These are phyloP conservation scores for Acacia acuminata DNA, from an alignment of 306 rosid genomes.

Conservation along the genomic window DNA sequence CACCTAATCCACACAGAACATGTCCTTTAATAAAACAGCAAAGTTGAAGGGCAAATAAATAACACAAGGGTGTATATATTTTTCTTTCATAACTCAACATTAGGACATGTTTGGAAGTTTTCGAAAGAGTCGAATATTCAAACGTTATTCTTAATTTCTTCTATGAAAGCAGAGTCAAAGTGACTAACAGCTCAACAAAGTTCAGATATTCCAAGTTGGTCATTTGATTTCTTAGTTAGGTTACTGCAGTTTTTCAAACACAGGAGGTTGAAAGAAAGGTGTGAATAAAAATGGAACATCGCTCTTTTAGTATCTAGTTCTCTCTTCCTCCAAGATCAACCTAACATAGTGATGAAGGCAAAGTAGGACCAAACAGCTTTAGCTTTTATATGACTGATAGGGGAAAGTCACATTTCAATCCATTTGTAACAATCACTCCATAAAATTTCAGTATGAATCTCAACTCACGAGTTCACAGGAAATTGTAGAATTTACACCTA, in stretches of 20 bases:
- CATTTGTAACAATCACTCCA: background rate
- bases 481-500: background rate
- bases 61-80: background rate
- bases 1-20: conserved; percentile 57
- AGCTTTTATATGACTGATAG: background rate
- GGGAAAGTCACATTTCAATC: background rate
- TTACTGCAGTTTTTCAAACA: background rate
- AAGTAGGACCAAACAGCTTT: background rate
- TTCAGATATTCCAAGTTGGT: background rate
- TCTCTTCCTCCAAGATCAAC: background rate
- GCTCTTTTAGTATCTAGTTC: background rate
- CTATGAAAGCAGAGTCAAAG: background rate
- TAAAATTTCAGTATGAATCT: background rate
- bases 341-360: background rate
- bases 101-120: background rate
- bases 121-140: background rate
- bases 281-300: background rate
- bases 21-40: conserved; percentile 19
- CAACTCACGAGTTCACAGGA: background rate
- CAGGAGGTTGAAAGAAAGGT: background rate
- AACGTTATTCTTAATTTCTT: background rate
- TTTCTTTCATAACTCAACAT: background rate
- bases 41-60: conserved; percentile 3
- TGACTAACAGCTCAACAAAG: background rate
- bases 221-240: background rate